Base-by-base conservation (phyloP, 106 monocot species). In the Allium fistulosum region DNA sequence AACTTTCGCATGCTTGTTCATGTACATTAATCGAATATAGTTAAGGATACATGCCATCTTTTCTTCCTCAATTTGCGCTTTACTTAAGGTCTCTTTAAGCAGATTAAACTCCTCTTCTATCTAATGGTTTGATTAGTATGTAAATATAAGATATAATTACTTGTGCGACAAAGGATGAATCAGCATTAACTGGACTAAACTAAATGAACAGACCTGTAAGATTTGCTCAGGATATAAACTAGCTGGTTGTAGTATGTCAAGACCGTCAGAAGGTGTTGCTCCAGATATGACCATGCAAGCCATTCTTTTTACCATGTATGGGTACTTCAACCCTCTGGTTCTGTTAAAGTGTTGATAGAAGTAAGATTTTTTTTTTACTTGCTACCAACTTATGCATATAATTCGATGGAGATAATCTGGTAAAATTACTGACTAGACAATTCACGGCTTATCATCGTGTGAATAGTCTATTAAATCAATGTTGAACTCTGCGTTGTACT, bases 251-350 rank as follows among this genome's bases (percentile, higher is more conserved):
- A 96, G 91, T 73, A 96, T 92, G 74, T 92, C 83, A 67, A 96
- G 71, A 72, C 60, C 57, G 56, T 88, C 78, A 62, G 78, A 76
- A 78, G 83, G 68, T 17, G 72, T 67, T 66, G 78, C 77, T 74
- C 88, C 88, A 56, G 85, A 83, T 70, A 96, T 63, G 64, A 92
- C 86, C 96, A 92, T 96, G 67, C 88, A 96, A 55, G 88, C 96
- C 27, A 96, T 67, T 26, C 96, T 71, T 80, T 96, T 88, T 57
- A 82, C 88, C 79, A 96, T 80, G 57, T 86, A 74, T 57, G 92
- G 92, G 72, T 92, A 96, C 69, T 88, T 96, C 76, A 96, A 67
- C 50, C 76, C 76, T 16, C 62, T 67, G n/a, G 28, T 53, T 72
- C 96, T 96, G 82, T 67, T 88, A 11, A 53, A 37, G 5, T 4